A percentile compares a stretch with the other conserved stretches of the same genome.
Evolutionary conservation across 768 basidiomycete species (phyloP).

Genomic region (Amanita rimosa): DNA sequence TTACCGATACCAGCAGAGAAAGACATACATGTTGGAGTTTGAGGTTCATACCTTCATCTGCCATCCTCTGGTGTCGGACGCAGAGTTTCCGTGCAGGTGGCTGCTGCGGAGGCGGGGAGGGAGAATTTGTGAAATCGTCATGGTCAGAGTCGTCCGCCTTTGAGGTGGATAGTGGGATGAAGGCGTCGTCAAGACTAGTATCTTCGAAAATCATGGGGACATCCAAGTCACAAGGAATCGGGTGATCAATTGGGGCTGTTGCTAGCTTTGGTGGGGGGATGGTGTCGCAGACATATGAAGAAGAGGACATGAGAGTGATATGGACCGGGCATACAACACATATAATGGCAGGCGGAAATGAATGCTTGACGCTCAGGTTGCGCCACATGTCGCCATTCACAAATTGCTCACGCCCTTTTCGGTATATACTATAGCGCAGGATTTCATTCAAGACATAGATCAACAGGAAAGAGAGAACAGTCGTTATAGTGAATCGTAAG

Average conservation of each 20-base stretch:
- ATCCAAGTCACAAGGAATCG: conserved; percentile 3
- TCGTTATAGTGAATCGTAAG: conserved; percentile 8
- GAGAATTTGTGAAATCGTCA: conserved; percentile 6
- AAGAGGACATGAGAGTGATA: conserved; percentile 14
- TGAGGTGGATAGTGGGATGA: conserved; percentile 26
- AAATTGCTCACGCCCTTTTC: conserved; percentile 15
- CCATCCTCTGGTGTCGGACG: conserved; percentile 91
- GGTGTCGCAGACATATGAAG: conserved; percentile 55
- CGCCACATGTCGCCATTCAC: neutral
- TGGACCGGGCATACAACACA: neutral
- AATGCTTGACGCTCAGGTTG: neutral
- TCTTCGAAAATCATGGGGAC: conserved; percentile 8
- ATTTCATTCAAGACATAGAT: conserved; percentile 38
- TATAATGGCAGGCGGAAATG: conserved; percentile 3
- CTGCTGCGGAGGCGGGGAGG: conserved; percentile 15
- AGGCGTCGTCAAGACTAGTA: conserved; percentile 22
- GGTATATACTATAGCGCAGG: conserved; percentile 3
- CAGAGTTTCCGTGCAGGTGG: conserved; percentile 66
- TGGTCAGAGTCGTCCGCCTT: conserved; percentile 8
- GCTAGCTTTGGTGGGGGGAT: conserved; percentile 53
- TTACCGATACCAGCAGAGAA: neutral
- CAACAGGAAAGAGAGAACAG: conserved; percentile 14
- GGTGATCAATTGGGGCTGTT: conserved; percentile 9
- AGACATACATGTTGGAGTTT: conserved; percentile 74
- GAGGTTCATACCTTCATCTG: conserved; percentile 87